Base-by-base conservation (phyloP, 352 stramenopile genomes). In the Phytopythium sindhum region DNA sequence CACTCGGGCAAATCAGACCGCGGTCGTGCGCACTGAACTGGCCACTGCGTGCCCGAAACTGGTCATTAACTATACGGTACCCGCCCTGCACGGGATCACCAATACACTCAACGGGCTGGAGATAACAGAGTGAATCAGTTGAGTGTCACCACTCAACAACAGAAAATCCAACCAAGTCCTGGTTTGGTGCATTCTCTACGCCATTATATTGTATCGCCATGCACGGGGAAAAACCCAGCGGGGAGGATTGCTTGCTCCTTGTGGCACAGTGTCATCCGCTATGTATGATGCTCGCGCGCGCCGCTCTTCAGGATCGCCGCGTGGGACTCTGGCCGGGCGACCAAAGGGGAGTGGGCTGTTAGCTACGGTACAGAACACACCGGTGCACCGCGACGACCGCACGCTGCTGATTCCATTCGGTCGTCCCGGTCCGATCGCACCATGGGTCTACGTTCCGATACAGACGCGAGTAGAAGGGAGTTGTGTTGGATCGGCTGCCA, bases 371-470 rank as follows among this genome's bases (percentile, higher is more conserved):
- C n/a, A n/a, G n/a, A n/a, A n/a, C n/a, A n/a, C 8, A 39, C 33
- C 7, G 33, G 33, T 39, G 33, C 33, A 39, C 33, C 33, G 33
- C 33, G n/a, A 53, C 47, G 28, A 53, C 47, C 47, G 47, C 47
- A 53, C 47, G 23, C 23, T 8, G 26, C 48, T 55, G 48, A 55
- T 55, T 37, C 48, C 48, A 26, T 55, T 55, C 48, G 48, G 48
- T 55, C 31, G 48, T 55, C 48, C 10, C 15, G 26, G 26, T 55
- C 26, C 5, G 47, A 28, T 53, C 47, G 47, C 14, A 39, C 7
- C 5, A 2, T 39, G 10, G 5, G 14, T 10, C 33, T 6, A 2
- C 4, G 31, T 9, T 10, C 31, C 31, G 31, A 37, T 37, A 37
- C 31, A 9, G 9, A 37, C 4, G 9, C 31, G 9, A 10, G 9